Evolutionary conservation across 2,329 filamentous ascomycete species (phyloP).

Genomic region (Cladosporium cucumerinum): DNA sequence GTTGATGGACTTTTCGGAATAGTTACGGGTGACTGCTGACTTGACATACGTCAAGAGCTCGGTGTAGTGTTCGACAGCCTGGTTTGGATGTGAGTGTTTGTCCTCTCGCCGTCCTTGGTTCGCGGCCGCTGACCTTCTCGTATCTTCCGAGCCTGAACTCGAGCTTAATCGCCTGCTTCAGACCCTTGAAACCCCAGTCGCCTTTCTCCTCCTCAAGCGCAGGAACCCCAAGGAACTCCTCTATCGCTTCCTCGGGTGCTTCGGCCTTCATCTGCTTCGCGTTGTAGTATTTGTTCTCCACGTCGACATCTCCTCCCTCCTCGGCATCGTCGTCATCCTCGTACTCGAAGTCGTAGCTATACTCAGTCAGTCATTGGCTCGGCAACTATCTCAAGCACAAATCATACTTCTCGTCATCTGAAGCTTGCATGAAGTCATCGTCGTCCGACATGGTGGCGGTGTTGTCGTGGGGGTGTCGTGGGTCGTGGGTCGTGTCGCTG

Average conservation of each 20-base stretch:
- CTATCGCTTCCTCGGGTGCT: constrained; percentile 82
- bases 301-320: constrained; percentile 82
- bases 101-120: neutral
- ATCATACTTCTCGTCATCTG: constrained; percentile 74
- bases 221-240: constrained; percentile 87
- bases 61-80: constrained; percentile 89
- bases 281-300: constrained; percentile 99
- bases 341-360: constrained; percentile 92
- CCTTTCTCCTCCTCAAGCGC: constrained; percentile 84
- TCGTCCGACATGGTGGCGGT: constrained; percentile 67
- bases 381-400: constrained; percentile 21
- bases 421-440: constrained; percentile 92
- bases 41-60: constrained; percentile 97
- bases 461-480: neutral
- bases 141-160: constrained; percentile 92
- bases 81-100: constrained; percentile 13
- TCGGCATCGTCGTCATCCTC: constrained; percentile 91
- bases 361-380: neutral
- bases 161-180: constrained; percentile 97
- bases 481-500: neutral
- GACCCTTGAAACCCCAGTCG: constrained; percentile 97
- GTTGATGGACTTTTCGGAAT: constrained; percentile 98
- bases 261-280: constrained; percentile 92
- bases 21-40: constrained; percentile 93
- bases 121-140: constrained; percentile 58